phyloP scores from a whole-genome alignment of 306 rosid genomes.

The Neltuma alba region DNA sequence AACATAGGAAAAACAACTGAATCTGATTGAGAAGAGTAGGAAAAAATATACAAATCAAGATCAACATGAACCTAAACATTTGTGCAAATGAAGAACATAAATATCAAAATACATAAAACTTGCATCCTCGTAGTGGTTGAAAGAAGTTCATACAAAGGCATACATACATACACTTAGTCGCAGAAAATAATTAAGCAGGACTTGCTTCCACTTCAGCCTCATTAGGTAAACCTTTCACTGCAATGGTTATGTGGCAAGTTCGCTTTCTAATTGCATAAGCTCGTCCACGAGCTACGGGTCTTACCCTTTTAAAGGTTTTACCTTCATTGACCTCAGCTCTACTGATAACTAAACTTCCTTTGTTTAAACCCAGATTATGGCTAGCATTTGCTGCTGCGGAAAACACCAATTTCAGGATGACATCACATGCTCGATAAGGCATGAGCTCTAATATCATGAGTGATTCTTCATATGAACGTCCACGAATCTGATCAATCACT shows the following conservation, averaged over 20 bases:
- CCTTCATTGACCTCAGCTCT: conserved; percentile 59
- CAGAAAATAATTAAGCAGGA: conserved; percentile 36
- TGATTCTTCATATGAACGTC: background rate
- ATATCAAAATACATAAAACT: conserved; percentile 35
- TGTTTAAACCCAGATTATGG: conserved; percentile 54
- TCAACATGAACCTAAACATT: conserved; percentile 3
- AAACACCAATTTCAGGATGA: conserved; percentile 51
- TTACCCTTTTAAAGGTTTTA: conserved; percentile 44
- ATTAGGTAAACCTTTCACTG: conserved; percentile 45
- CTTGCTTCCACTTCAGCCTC: conserved; percentile 38
- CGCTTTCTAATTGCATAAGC: conserved; percentile 42
- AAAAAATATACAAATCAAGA: background rate
- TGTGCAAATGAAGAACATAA: conserved; percentile 22
- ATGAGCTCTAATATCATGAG: background rate
- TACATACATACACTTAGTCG: background rate
- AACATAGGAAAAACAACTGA: background rate
- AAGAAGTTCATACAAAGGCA: conserved; percentile 26
- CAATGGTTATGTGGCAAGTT: conserved; percentile 52
- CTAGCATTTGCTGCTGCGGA: conserved; percentile 60
- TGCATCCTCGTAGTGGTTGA: conserved; percentile 22
- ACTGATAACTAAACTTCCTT: conserved; percentile 52
- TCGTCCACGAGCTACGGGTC: conserved; percentile 50
- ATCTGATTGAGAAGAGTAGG: background rate
- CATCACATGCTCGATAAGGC: conserved; percentile 11
- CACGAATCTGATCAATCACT: conserved; percentile 23